A percentile compares a stretch with the other conserved stretches of the same genome.
phyloP scores from a whole-genome alignment of 1,139 yeast genomes.

The Starmera stellimalicola region DNA sequence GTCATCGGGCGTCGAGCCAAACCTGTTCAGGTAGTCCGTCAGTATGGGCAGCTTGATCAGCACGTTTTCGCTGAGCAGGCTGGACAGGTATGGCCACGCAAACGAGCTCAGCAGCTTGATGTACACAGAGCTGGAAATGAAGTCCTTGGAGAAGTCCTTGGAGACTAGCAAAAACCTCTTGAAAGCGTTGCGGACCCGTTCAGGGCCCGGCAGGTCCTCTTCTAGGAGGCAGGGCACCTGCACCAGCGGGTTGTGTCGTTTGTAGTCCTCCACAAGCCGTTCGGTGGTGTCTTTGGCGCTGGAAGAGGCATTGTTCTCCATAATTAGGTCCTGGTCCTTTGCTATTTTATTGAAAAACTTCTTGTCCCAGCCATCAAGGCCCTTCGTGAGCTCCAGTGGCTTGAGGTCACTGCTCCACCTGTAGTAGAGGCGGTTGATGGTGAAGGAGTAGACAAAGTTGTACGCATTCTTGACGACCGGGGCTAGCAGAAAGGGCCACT shows the following conservation, averaged over 20 bases:
- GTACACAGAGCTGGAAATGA: not conserved
- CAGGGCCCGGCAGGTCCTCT: not conserved
- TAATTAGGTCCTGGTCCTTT: not conserved
- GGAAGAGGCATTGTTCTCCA: not conserved
- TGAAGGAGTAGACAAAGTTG: not conserved
- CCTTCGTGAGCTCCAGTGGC: not conserved
- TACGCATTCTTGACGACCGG: not conserved
- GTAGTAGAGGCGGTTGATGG: not conserved
- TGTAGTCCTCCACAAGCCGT: not conserved
- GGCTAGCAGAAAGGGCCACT: not conserved
- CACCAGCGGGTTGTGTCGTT: not conserved
- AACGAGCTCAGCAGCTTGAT: not conserved
- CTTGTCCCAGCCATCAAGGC: not conserved
- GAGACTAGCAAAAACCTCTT: not conserved
- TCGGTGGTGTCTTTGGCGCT: not conserved
- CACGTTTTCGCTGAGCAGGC: not conserved
- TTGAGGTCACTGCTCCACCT: not conserved
- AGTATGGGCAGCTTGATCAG: not conserved
- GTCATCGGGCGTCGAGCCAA: constrained; percentile 25
- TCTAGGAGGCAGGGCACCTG: not conserved
- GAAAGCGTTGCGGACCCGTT: not conserved
- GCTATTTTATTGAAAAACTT: not conserved
- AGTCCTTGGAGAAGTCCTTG: not conserved
- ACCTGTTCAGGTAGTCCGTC: constrained; percentile 7
- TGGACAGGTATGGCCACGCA: not conserved